These are phyloP conservation scores for Polytrichum commune DNA, from an alignment of 225 moss, liverwort and hornwort species.

Conservation along the genomic window DNA sequence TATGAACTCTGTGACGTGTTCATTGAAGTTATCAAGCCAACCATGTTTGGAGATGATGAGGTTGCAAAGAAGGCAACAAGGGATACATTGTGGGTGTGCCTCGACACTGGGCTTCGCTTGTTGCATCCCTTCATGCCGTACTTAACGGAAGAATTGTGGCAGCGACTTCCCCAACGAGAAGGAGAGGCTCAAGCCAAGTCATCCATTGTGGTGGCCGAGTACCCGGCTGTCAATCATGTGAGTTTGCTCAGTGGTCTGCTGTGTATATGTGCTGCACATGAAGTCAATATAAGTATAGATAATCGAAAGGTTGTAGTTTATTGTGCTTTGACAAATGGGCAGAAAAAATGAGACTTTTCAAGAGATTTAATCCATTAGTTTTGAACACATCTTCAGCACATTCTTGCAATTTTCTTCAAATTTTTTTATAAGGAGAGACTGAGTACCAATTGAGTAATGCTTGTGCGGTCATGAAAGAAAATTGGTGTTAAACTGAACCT, in stretches of 20 bases:
- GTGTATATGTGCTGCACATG: neutral
- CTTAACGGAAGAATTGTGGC: constrained; percentile 93
- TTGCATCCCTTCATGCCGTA: constrained; percentile 97
- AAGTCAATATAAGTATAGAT: neutral
- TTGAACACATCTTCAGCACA: too few relatives aligned
- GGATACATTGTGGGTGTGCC: constrained; percentile 85
- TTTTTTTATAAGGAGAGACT: too few relatives aligned
- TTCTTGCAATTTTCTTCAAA: too few relatives aligned
- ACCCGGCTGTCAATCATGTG: constrained; percentile 57
- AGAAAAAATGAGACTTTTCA: too few relatives aligned
- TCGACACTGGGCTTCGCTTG: constrained; percentile 77
- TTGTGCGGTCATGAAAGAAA: too few relatives aligned
- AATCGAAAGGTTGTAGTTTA: neutral
- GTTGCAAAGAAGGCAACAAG: constrained; percentile 57
- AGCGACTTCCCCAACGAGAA: constrained; percentile 69
- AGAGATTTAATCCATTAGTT: too few relatives aligned
- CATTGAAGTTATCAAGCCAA: constrained; percentile 88
- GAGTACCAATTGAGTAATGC: too few relatives aligned
- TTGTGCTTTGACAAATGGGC: too few relatives aligned
- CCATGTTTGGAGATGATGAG: constrained; percentile 56
- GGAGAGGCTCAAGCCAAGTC: constrained; percentile 36
- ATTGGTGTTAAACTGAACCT: too few relatives aligned
- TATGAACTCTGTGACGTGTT: constrained; percentile 95
- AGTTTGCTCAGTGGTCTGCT: neutral
- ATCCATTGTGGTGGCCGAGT: constrained; percentile 70